Evolutionary conservation across 768 basidiomycete species (phyloP), one percentile per base, ranked within the genome.

Genomic region (Butyriboletus loyo): DNA sequence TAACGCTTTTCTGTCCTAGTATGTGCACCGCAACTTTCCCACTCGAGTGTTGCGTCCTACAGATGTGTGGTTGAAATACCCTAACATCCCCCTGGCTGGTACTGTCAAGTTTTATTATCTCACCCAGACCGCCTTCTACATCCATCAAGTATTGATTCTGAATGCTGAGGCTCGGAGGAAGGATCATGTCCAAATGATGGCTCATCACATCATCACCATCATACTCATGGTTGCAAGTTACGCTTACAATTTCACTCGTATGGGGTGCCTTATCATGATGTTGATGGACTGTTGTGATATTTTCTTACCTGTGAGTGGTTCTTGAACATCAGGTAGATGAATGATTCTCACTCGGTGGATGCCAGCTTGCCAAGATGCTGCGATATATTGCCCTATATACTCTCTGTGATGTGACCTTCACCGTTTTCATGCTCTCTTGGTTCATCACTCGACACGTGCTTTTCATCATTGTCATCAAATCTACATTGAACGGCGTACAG

Each of bases 261-360:
- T 95, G 39, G 97, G 97, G 15, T 91, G 87, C 60, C 74, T 93
- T 41, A 84, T 97, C 54, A 87, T 97, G 81, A 79, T 91, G 46
- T 73, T 97, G 32, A 95, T 98, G 92, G 97, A 99, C 66, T 85
- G 83, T 66, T 90, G 87, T 65, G 97, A 99, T 72, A 90, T 98
- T 47, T 83, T 92, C 66, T 71, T 99, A 10, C 90, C 95, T 3
- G 94, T 95, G 65, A 64, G 91, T 81, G 9, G 36, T 30, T 28
- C 22, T 38, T 32, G 11, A 14, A 27, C 11, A 14, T 28, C 19
- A 3, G 13, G 6, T 15, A 1, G 35, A 25, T 1, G 13, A 13
- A 22, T 38, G 44, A 40, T 21, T 58, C 42, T 59, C 35, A 53
- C 39, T 45, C 52, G 11, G 25, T 31, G 14, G n/a, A 32, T 17